phyloP scores from a whole-genome alignment of 495 filamentous ascomycete genomes.

The Penicillium arizonense region DNA sequence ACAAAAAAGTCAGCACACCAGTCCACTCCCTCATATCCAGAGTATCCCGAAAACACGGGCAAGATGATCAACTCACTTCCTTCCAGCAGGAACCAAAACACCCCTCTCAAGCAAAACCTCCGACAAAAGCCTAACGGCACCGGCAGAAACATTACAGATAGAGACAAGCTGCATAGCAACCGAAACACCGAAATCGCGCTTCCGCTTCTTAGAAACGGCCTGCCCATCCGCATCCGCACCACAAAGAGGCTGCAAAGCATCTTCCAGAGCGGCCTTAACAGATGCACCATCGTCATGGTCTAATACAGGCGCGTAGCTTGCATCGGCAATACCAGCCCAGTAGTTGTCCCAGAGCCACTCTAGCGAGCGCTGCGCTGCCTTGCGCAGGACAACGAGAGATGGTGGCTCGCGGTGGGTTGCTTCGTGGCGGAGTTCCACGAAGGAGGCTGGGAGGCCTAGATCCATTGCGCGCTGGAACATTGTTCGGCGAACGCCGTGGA shows the following conservation, averaged over 20 bases:
- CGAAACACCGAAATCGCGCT: constrained; percentile 23
- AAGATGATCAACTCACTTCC: constrained; percentile 29
- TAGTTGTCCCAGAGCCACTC: constrained; percentile 88
- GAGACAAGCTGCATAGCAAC: constrained; percentile 28
- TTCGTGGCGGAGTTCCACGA: constrained; percentile 88
- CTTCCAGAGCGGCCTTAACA: constrained; percentile 17
- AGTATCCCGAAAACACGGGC: not conserved
- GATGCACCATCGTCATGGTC: constrained; percentile 12
- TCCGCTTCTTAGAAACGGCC: constrained; percentile 32
- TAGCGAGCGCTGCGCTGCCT: constrained; percentile 63
- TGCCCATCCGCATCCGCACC: constrained; percentile 7
- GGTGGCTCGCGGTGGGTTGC: constrained; percentile 87
- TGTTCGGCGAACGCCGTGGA: constrained; percentile 63
- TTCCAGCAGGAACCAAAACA: constrained; percentile 26
- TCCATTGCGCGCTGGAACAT: constrained; percentile 82
- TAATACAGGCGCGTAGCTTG: not conserved
- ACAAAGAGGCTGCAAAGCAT: constrained; percentile 18
- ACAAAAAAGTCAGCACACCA: not conserved
- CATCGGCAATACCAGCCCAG: constrained; percentile 53
- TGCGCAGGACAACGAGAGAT: constrained; percentile 64
- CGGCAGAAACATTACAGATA: constrained; percentile 22
- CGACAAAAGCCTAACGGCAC: constrained; percentile 23
- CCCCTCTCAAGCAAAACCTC: constrained; percentile 27
- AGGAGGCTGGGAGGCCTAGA: constrained; percentile 74
- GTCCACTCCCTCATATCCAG: not conserved